Evolutionary conservation across 352 stramenopile genomes (phyloP).

Genomic region (Globisporangium rhizosaccharum): DNA sequence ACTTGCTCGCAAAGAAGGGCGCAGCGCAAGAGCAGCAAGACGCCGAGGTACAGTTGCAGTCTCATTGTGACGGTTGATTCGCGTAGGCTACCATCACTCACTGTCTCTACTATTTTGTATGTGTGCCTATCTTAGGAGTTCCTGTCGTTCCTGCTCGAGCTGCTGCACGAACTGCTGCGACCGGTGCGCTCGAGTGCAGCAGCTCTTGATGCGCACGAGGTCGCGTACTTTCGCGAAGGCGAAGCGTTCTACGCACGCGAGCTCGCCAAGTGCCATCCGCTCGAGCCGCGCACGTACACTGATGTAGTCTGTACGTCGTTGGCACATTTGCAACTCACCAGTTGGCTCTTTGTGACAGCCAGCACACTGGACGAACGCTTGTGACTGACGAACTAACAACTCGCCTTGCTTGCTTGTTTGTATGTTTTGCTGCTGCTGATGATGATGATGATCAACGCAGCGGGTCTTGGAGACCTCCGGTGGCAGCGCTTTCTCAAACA

Average conservation of each 20-base stretch:
- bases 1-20: slow-evolving; percentile 29
- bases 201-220: slow-evolving; percentile 1
- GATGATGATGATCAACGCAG: slow-evolving; percentile 15
- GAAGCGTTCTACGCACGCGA: slow-evolving; percentile 20
- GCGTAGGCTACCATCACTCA: background rate
- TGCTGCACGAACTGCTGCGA: slow-evolving; percentile 56
- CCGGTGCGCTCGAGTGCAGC: slow-evolving; percentile 1
- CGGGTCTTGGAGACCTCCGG: slow-evolving; percentile 44
- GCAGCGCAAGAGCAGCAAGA: slow-evolving; percentile 73
- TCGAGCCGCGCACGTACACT: slow-evolving; percentile 49
- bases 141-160: slow-evolving; percentile 62
- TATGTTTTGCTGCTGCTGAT: background rate
- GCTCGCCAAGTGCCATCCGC: slow-evolving; percentile 25
- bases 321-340: too few relatives aligned
- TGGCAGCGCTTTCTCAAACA: slow-evolving; percentile 55
- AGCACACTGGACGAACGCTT: too few relatives aligned
- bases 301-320: slow-evolving; percentile 46
- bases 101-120: background rate
- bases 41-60: slow-evolving; percentile 30
- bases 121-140: slow-evolving; percentile 33
- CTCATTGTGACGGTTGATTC: background rate
- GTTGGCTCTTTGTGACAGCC: too few relatives aligned
- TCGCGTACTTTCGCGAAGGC: slow-evolving; percentile 17
- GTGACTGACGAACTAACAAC: background rate
- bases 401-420: background rate